These are phyloP conservation scores for Chalciporus sp. DNA, from an alignment of 1,284 basidiomycete genomes.

Conservation along the genomic window DNA sequence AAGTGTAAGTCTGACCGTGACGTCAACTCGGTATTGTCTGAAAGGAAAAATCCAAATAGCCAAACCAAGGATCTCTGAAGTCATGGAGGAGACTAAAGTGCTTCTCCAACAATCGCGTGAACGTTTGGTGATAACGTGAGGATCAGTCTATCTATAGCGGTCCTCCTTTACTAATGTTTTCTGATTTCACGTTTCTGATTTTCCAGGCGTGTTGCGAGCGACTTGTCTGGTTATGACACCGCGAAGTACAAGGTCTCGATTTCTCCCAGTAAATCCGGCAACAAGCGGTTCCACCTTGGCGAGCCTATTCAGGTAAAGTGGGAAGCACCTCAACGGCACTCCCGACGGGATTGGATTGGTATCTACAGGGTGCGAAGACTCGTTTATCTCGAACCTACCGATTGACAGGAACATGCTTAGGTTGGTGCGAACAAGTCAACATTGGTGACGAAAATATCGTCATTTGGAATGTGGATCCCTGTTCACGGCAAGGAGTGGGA, in stretches of 20 bases:
- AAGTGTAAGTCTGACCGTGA: constrained; percentile 61
- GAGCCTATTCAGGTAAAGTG: constrained; percentile 87
- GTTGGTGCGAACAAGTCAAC: constrained; percentile 84
- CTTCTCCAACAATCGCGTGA: constrained; percentile 91
- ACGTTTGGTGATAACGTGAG: constrained; percentile 85
- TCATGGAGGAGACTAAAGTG: constrained; percentile 90
- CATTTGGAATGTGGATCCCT: constrained; percentile 90
- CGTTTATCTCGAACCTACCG: not conserved
- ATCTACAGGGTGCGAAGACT: constrained; percentile 69
- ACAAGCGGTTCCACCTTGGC: constrained; percentile 83
- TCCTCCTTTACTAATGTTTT: not conserved
- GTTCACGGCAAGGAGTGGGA: constrained; percentile 94
- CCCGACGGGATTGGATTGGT: constrained; percentile 96
- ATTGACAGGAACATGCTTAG: constrained; percentile 40
- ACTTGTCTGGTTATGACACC: constrained; percentile 79
- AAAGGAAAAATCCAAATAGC: constrained; percentile 35
- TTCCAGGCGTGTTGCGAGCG: constrained; percentile 78
- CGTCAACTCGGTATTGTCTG: not conserved
- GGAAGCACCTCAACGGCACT: constrained; percentile 87
- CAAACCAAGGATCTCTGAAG: constrained; percentile 68
- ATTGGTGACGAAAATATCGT: constrained; percentile 84
- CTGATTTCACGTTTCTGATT: constrained; percentile 4
- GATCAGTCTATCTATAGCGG: constrained; percentile 11
- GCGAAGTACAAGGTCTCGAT: constrained; percentile 77
- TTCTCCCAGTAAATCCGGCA: constrained; percentile 50